phyloP scores from a whole-genome alignment of 129 eudicot genomes.

The Kitagawia praeruptora region DNA sequence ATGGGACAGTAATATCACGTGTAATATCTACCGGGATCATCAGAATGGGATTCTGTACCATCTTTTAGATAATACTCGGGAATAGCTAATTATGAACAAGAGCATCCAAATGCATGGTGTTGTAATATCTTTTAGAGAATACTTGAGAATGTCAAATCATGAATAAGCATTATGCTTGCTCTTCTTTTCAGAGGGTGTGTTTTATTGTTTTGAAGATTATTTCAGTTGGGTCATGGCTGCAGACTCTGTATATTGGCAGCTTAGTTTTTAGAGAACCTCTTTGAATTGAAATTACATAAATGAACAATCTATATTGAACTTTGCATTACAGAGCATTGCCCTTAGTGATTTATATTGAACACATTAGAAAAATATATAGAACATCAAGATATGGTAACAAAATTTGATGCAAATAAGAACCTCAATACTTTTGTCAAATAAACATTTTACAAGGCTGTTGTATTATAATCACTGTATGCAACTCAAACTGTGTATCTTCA shows the following conservation, averaged over 20 bases:
- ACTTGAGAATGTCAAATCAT: not conserved
- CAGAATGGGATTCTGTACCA: not conserved
- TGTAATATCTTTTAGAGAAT: not conserved
- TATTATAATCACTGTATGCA: not conserved
- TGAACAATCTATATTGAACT: not conserved
- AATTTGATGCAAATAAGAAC: not conserved
- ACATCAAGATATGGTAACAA: not conserved
- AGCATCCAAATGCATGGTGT: not conserved
- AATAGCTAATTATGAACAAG: not conserved
- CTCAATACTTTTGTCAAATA: not conserved
- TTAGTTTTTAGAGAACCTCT: not conserved
- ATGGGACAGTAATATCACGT: not conserved
- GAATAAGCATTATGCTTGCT: not conserved
- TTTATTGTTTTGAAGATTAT: not conserved
- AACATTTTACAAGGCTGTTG: not conserved
- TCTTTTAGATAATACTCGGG: not conserved
- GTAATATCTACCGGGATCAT: not conserved
- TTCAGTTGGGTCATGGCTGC: not conserved
- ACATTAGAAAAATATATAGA: not conserved
- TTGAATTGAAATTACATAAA: not conserved
- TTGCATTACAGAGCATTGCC: not conserved
- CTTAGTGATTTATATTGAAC: not conserved
- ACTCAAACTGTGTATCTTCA: slow-evolving; percentile 19
- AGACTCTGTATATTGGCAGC: not conserved
- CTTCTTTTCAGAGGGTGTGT: not conserved